Evolutionary conservation across 2,329 filamentous ascomycete genomes (phyloP), one percentile per base, ranked within the genome.

Genomic region (Ophiocordyceps robertsii): DNA sequence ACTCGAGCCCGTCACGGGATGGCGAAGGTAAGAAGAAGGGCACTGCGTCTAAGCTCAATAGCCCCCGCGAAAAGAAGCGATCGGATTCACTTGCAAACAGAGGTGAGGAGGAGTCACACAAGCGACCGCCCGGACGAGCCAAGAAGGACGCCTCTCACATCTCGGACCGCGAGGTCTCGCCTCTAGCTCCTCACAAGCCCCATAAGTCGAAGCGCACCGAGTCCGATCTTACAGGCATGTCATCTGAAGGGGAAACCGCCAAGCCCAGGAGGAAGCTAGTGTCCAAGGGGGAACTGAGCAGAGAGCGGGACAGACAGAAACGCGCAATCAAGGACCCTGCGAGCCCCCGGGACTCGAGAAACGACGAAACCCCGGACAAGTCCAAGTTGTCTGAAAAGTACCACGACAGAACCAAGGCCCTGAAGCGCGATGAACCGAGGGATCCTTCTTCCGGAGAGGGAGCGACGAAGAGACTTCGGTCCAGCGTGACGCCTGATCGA

Each of bases 191-290:
- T 2, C 62, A 63, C 29, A 79, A 75, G 47, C 62, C 67, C 11
- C 47, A 58, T 36, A 79, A 75, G 52, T 52, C 66, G 6, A 76
- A 70, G 49, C 68, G 70, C 38, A 57, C 65, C 1, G 77, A 81
- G 41, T 66, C 72, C 0, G 77, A 81, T 39, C 47, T 65, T 21
- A 65, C 68, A 13, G 66, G 61, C 2, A 60, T 66, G 7, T 75
- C 72, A 1, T 78, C 75, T 30, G 73, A 73, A 52, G 76, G 69
- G 2, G 75, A 78, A 53, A 57, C 70, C 9, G 56, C 66, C 19
- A 82, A 80, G 53, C 76, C 77, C 2, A 64, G 77, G 21, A 67
- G 75, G 33, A 82, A 80, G 53, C 66, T 82, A 11, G 67, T 82
- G 17, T 81, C 77, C 1, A 77, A 77, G 31, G 72, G 70, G 41